Evolutionary conservation across 2,329 filamentous ascomycete species (phyloP), one percentile per base, ranked within the genome.

Genomic region (Cordyceps cicadae): DNA sequence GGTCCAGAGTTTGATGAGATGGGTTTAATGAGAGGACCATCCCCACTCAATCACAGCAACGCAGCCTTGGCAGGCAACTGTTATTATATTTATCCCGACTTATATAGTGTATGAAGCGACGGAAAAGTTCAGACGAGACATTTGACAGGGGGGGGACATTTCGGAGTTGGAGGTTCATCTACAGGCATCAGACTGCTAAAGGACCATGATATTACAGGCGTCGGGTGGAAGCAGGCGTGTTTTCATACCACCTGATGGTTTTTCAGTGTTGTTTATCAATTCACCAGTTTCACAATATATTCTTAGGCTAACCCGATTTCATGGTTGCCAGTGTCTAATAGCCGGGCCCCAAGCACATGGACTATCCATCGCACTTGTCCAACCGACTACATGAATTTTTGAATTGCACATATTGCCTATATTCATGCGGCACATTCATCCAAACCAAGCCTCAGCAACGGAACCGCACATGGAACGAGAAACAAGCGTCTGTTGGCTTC

Each of bases 1-100:
- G 69, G 69, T 67, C 70, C 56, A 59, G 52, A 39, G 39, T 7
- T 24, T 59, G 17, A 26, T 29, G 29, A 29, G 29, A 29, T 29
- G 29, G 29, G 29, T 29, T 29, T 6, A 29, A 29, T 29, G 5
- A 34, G 26, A 49, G n/a, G 11, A 41, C 21, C 7, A 14, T 12
- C n/a, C n/a, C 19, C 11, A 48, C 43, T 24, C 29, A 49, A 49
- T 45, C 45, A 19, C 21, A 17, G 24, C 11, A 6, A 26, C 39
- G n/a, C 24, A 19, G 15, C n/a, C n/a, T 24, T 19, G 19, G 52
- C 29, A n/a, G 52, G 1, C 15, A 37, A 2, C 24, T 46, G 19
- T 32, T 46, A 55, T 32, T 45, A 55, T 32, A 19, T 55, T 55
- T 43, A 54, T 39, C 34, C 17, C 37, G 6, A 26, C 12, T 15